Percentiles rank a stretch among this genome's conserved stretches.
Conservation (phyloP, 768 basidiomycete species). For the Suillus variegatus region DNA sequence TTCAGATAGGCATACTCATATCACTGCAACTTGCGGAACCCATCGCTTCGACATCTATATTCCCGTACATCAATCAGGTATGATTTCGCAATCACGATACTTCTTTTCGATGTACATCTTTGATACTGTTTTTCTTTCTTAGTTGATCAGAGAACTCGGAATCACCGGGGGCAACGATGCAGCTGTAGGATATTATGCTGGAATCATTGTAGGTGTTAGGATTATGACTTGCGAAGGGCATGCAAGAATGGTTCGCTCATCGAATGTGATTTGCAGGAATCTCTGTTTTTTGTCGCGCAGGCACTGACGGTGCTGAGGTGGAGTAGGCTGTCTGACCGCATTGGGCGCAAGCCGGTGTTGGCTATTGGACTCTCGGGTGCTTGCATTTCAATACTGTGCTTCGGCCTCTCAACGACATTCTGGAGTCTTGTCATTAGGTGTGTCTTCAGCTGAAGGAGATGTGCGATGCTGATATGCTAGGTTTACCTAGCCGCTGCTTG, state of each 20-base stretch:
- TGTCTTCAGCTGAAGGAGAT: conserved; percentile 1
- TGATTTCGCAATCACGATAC: not conserved
- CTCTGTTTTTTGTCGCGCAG: conserved; percentile 61
- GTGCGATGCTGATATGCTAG: not conserved
- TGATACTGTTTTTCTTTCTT: not conserved
- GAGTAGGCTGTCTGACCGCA: conserved; percentile 59
- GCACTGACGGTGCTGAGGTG: conserved; percentile 61
- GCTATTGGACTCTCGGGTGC: conserved; percentile 54
- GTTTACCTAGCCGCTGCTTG: conserved; percentile 31
- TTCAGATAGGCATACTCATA: conserved; percentile 45
- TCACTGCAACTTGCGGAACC: conserved; percentile 48
- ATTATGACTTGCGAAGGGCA: not conserved
- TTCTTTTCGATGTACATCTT: not conserved
- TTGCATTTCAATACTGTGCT: conserved; percentile 53
- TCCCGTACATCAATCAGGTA: conserved; percentile 54
- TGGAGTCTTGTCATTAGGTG: conserved; percentile 58
- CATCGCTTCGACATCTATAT: conserved; percentile 45
- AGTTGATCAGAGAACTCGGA: conserved; percentile 65
- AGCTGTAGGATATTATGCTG: conserved; percentile 71
- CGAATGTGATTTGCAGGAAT: conserved; percentile 43
- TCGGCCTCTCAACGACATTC: conserved; percentile 63
- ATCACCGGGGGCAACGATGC: conserved; percentile 64
- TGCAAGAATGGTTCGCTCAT: not conserved
- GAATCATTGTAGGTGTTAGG: conserved; percentile 41
- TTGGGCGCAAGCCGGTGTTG: conserved; percentile 63